These are phyloP conservation scores for Taiwanofungus camphoratus DNA, from an alignment of 1,284 basidiomycete genomes.

Conservation along the genomic window DNA sequence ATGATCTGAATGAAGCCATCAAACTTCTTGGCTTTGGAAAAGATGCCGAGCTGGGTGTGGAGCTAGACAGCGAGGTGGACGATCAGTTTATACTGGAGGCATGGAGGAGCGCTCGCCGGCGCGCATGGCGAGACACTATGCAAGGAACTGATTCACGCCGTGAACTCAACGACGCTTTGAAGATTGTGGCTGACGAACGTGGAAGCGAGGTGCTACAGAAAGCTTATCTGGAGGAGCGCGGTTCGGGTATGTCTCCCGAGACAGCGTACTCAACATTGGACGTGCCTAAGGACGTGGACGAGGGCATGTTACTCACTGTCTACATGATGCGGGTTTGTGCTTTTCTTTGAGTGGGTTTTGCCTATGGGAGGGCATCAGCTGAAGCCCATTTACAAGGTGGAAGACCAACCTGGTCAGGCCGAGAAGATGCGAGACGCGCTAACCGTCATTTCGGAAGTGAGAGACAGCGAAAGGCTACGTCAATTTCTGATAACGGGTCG, in stretches of 20 bases:
- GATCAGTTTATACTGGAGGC: slow-evolving; percentile 65
- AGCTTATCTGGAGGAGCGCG: slow-evolving; percentile 49
- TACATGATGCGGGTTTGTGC: slow-evolving; percentile 66
- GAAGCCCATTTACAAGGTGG: slow-evolving; percentile 40
- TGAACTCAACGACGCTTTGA: slow-evolving; percentile 58
- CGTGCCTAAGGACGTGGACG: slow-evolving; percentile 64
- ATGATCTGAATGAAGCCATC: slow-evolving; percentile 45
- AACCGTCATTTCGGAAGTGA: slow-evolving; percentile 60
- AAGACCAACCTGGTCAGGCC: slow-evolving; percentile 59
- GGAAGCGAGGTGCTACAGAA: slow-evolving; percentile 44
- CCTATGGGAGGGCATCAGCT: background rate
- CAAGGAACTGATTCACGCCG: slow-evolving; percentile 37
- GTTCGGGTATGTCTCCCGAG: slow-evolving; percentile 60
- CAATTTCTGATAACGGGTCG: slow-evolving; percentile 59
- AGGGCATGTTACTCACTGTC: slow-evolving; percentile 69
- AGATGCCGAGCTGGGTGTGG: slow-evolving; percentile 51
- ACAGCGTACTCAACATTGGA: slow-evolving; percentile 73
- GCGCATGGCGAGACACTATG: slow-evolving; percentile 50
- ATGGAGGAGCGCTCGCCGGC: slow-evolving; percentile 57
- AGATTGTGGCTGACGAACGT: slow-evolving; percentile 55
- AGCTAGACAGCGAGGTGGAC: slow-evolving; percentile 60
- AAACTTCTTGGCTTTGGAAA: slow-evolving; percentile 59
- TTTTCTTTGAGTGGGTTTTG: slow-evolving; percentile 7
- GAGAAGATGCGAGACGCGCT: slow-evolving; percentile 66
- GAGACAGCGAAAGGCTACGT: slow-evolving; percentile 67